Evolutionary conservation across 2,329 filamentous ascomycete genomes (phyloP).

Genomic region (Lizonia empirigonia): DNA sequence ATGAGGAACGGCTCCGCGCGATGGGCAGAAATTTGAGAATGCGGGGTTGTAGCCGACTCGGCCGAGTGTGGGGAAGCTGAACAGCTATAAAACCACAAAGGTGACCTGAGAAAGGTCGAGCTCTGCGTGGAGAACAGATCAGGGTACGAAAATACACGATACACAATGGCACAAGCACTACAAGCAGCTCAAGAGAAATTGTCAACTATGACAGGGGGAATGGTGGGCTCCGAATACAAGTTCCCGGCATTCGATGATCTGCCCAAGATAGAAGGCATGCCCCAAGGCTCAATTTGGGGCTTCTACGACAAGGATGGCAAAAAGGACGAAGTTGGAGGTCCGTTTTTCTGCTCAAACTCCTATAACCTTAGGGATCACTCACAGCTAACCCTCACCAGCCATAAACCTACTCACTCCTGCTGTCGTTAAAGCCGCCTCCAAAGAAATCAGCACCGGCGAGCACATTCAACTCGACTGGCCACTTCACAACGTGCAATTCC

Average conservation of each 20-base stretch:
- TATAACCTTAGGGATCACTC: no score
- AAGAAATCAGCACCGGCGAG: slow-evolving; percentile 59
- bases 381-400: slow-evolving; percentile 18
- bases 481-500: slow-evolving; percentile 61
- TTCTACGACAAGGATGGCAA: slow-evolving; percentile 44
- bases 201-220: slow-evolving; percentile 15
- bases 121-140: not conserved
- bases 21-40: not conserved
- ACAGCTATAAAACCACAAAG: not conserved
- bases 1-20: not conserved
- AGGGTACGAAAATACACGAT: not conserved
- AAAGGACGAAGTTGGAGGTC: slow-evolving; percentile 60
- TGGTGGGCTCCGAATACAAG: slow-evolving; percentile 21
- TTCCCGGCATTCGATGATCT: slow-evolving; percentile 44
- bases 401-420: slow-evolving; percentile 57
- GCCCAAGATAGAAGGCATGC: slow-evolving; percentile 39
- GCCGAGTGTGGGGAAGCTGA: slow-evolving; percentile 4
- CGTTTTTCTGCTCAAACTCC: slow-evolving; percentile 29
- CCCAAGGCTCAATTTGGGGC: slow-evolving; percentile 43
- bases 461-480: slow-evolving; percentile 62
- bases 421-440: slow-evolving; percentile 56
- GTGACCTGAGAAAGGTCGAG: not conserved
- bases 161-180: slow-evolving; percentile 14
- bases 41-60: slow-evolving; percentile 13
- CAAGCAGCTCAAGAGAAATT: slow-evolving; percentile 24